Conservation (phyloP, 2,329 filamentous ascomycete species). For the Pseudovirgaria hyperparasitica region DNA sequence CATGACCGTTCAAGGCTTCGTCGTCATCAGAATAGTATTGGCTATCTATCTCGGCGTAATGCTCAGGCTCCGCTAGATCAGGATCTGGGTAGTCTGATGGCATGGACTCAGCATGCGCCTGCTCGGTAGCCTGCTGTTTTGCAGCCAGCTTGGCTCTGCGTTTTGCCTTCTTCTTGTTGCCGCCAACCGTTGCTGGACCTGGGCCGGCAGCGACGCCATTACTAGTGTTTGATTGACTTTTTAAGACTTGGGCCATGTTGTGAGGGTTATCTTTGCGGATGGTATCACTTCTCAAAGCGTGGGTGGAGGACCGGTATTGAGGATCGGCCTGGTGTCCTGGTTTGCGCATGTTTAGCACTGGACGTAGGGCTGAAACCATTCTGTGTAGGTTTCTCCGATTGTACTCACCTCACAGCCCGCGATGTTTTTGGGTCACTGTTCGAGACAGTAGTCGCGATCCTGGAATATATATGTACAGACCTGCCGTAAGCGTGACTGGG, state of each 20-base stretch:
- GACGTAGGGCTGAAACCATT: too few relatives aligned
- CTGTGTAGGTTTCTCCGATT: too few relatives aligned
- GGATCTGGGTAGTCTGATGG: conserved; percentile 18
- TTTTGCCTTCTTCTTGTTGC: conserved; percentile 94
- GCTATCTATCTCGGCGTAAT: conserved; percentile 15
- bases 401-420: too few relatives aligned
- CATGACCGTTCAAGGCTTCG: conserved; percentile 12
- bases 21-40: conserved; percentile 30
- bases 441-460: too few relatives aligned
- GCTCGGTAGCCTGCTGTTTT: conserved; percentile 33
- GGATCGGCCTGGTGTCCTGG: too few relatives aligned
- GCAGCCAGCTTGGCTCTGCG: conserved; percentile 73
- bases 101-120: conserved; percentile 14
- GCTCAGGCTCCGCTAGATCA: conserved; percentile 29
- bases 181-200: conserved; percentile 31
- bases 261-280: too few relatives aligned
- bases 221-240: conserved; percentile 14
- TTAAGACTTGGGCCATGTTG: conserved; percentile 23
- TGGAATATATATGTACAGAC: too few relatives aligned
- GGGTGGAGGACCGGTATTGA: too few relatives aligned
- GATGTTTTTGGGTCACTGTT: too few relatives aligned
- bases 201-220: conserved; percentile 27
- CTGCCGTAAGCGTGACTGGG: too few relatives aligned
- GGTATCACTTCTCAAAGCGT: too few relatives aligned
- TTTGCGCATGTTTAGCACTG: too few relatives aligned